These are phyloP conservation scores for Cystobasidiaceae sp. DNA, from an alignment of 1,284 basidiomycete genomes.

Conservation along the genomic window DNA sequence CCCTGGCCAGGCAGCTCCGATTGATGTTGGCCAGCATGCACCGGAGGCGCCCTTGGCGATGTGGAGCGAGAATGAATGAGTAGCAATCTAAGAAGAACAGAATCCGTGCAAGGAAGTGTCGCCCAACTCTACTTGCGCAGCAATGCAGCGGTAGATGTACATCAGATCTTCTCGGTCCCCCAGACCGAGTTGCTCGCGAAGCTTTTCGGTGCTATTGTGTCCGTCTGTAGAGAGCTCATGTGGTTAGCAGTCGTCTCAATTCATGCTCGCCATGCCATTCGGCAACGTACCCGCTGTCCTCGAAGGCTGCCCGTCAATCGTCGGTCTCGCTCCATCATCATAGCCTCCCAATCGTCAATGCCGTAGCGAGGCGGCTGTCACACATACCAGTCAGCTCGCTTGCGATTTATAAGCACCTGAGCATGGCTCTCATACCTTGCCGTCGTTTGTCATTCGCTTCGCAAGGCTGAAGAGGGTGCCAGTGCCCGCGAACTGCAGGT, in stretches of 20 bases:
- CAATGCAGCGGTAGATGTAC: too few relatives aligned
- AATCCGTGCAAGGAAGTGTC: too few relatives aligned
- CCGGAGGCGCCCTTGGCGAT: too few relatives aligned
- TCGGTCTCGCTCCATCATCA: slow-evolving; percentile 89
- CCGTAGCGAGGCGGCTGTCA: slow-evolving; percentile 72
- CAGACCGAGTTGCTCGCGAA: slow-evolving; percentile 74
- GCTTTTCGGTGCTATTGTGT: slow-evolving; percentile 63
- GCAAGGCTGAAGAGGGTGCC: slow-evolving; percentile 77
- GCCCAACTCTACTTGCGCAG: too few relatives aligned
- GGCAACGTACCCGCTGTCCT: slow-evolving; percentile 64
- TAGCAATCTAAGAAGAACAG: too few relatives aligned
- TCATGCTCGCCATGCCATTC: neutral
- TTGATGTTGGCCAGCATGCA: too few relatives aligned
- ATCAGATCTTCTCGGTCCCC: slow-evolving; percentile 57
- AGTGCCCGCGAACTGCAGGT: slow-evolving; percentile 63
- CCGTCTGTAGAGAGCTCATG: slow-evolving; percentile 53
- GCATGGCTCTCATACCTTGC: slow-evolving; percentile 62
- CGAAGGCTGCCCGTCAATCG: slow-evolving; percentile 79
- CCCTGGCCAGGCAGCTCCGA: too few relatives aligned
- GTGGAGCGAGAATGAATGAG: too few relatives aligned
- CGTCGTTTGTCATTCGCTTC: slow-evolving; percentile 72
- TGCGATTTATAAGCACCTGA: neutral
- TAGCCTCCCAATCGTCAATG: slow-evolving; percentile 81
- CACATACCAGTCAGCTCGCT: neutral
- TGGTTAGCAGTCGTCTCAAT: neutral